phyloP scores from a whole-genome alignment of 108 stramenopile genomes.

The Nitzschia putrida region DNA sequence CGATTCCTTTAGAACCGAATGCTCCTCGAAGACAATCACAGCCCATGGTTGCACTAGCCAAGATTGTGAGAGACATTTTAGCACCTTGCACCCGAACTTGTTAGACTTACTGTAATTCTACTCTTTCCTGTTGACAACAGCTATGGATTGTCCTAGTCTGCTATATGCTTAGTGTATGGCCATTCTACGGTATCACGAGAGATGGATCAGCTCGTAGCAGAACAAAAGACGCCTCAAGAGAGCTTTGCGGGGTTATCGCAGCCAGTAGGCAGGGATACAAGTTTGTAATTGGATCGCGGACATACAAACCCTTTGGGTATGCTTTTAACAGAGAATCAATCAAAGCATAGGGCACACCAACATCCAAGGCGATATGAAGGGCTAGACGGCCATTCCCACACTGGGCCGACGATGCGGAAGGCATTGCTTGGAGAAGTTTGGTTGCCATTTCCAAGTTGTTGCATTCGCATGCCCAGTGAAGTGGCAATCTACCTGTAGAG shows the following conservation, averaged over 20 bases:
- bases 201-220: constrained; percentile 40
- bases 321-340: constrained; percentile 24
- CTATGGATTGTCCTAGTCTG: too few relatives aligned
- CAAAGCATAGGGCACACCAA: constrained; percentile 10
- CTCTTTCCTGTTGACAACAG: too few relatives aligned
- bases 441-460: not conserved
- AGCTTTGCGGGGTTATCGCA: constrained; percentile 4
- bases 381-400: constrained; percentile 9
- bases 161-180: too few relatives aligned
- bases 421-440: constrained; percentile 20
- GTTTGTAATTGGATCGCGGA: constrained; percentile 27
- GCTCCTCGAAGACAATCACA: too few relatives aligned
- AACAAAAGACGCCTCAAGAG: constrained; percentile 15
- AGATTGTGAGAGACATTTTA: too few relatives aligned
- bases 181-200: constrained; percentile 2
- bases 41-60: too few relatives aligned
- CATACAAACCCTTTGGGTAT: constrained; percentile 25
- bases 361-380: constrained; percentile 25
- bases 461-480: constrained; percentile 18
- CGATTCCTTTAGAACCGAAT: too few relatives aligned
- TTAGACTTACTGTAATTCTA: too few relatives aligned
- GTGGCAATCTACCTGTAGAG: constrained; percentile 15
- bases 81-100: too few relatives aligned
- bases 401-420: constrained; percentile 1
- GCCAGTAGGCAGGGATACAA: constrained; percentile 35